Evolutionary conservation across 202 grass and related monocot species (phyloP).

Genomic region (Saccharum hybrid): DNA sequence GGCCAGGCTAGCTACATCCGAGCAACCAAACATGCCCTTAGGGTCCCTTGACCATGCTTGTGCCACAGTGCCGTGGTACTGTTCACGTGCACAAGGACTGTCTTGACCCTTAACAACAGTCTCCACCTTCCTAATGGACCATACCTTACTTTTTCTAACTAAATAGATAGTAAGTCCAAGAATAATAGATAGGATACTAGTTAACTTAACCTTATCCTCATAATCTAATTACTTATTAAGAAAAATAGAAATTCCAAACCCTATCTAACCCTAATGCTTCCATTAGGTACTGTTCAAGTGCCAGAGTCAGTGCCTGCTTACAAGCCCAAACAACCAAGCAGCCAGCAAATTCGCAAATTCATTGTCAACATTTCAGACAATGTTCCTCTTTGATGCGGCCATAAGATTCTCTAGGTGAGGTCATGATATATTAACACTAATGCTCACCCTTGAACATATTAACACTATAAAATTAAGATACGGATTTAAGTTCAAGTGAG

Average conservation of each 20-base stretch:
- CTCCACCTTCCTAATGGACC: neutral
- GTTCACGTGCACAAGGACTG: neutral
- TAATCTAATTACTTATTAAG: neutral
- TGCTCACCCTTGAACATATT: slow-evolving; percentile 12
- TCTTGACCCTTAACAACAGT: neutral
- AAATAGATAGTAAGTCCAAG: neutral
- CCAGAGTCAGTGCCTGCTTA: too few species aligned
- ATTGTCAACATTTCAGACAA: slow-evolving; percentile 8
- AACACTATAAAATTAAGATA: slow-evolving; percentile 28
- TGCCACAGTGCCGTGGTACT: too few species aligned
- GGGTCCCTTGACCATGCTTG: neutral
- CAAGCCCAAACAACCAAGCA: neutral
- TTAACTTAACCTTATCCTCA: neutral
- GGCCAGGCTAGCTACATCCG: too few species aligned
- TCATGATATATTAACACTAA: neutral
- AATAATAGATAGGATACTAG: neutral
- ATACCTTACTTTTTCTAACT: slow-evolving; percentile 2
- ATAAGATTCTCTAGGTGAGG: slow-evolving; percentile 2
- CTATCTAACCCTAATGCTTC: neutral
- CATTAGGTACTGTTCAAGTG: neutral
- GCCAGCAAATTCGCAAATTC: neutral
- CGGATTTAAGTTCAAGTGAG: neutral
- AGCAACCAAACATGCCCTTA: too few species aligned
- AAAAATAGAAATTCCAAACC: neutral
- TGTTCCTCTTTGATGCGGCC: neutral